These are phyloP conservation scores for Cladorrhinum sp. DNA, from an alignment of 2,329 filamentous ascomycete species.

Conservation along the genomic window DNA sequence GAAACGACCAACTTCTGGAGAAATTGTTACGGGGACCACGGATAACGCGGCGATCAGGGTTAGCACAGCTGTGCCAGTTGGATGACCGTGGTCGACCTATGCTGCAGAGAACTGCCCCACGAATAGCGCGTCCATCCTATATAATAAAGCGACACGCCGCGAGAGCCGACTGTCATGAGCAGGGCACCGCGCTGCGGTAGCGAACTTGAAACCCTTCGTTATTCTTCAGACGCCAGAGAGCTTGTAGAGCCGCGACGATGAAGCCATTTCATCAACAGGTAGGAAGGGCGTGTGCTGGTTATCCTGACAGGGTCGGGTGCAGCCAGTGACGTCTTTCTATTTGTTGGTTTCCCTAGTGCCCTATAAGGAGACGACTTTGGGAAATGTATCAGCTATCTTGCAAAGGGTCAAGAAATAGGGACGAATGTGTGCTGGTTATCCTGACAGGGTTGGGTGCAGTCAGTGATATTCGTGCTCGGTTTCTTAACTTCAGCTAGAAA, in stretches of 20 bases:
- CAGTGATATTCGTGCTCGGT: not conserved
- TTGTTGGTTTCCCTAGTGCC: conserved; percentile 1
- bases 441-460: conserved; percentile 2
- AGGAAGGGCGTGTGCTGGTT: conserved; percentile 1
- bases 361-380: not conserved
- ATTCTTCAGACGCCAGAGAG: no score
- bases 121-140: conserved; percentile 1
- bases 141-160: conserved; percentile 2
- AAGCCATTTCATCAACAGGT: conserved; percentile 3
- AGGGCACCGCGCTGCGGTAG: conserved; percentile 2
- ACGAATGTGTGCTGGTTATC: conserved; percentile 7
- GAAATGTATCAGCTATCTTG: conserved; percentile 6
- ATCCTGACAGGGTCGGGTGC: conserved; percentile 6
- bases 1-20: conserved; percentile 3
- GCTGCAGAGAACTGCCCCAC: not conserved
- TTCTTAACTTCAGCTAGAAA: not conserved
- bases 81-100: conserved; percentile 6
- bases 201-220: conserved; percentile 1
- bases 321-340: conserved; percentile 5
- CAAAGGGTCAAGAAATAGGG: conserved; percentile 4
- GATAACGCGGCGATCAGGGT: conserved; percentile 3
- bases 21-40: conserved; percentile 1
- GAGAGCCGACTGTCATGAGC: conserved; percentile 4
- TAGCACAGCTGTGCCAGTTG: conserved; percentile 2
- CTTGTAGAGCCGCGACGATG: conserved; percentile 1